Conservation (phyloP, 805 yeast genomes). For the Starmerella cellae region DNA sequence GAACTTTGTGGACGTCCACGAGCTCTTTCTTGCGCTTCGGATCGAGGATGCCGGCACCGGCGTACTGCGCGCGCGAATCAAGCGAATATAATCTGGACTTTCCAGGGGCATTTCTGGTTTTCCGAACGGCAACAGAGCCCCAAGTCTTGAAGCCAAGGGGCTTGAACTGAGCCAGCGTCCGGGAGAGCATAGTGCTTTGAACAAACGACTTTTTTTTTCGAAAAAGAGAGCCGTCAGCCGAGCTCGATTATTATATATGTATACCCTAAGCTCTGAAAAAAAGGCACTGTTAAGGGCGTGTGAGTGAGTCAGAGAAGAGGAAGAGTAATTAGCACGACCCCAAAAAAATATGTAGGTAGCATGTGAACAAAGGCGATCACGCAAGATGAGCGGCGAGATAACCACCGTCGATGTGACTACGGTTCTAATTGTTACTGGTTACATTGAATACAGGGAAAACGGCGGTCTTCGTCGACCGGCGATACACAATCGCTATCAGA, state of each 20-base stretch:
- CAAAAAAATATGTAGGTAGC: no score
- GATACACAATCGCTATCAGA: no score
- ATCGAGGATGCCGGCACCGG: conserved; percentile 30
- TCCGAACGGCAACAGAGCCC: conserved; percentile 17
- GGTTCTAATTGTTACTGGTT: no score
- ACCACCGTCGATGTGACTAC: no score
- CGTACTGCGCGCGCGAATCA: conserved; percentile 22
- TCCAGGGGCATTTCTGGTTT: conserved; percentile 16
- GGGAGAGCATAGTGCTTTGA: conserved; percentile 9
- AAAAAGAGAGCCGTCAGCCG: no score
- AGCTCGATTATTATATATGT: background rate
- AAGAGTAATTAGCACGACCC: no score
- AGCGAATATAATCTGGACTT: conserved; percentile 15
- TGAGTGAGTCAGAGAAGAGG: no score
- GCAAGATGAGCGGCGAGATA: no score
- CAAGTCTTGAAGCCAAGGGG: conserved; percentile 9
- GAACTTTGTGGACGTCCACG: conserved; percentile 75
- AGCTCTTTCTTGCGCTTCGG: conserved; percentile 28
- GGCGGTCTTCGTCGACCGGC: no score
- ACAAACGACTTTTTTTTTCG: background rate
- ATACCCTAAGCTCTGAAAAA: background rate
- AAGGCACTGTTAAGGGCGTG: background rate
- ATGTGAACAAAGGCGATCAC: no score
- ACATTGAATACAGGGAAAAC: no score
- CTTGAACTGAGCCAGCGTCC: conserved; percentile 11